These are phyloP conservation scores for Trichothecium roseum DNA, from an alignment of 2,329 filamentous ascomycete species.

Conservation along the genomic window DNA sequence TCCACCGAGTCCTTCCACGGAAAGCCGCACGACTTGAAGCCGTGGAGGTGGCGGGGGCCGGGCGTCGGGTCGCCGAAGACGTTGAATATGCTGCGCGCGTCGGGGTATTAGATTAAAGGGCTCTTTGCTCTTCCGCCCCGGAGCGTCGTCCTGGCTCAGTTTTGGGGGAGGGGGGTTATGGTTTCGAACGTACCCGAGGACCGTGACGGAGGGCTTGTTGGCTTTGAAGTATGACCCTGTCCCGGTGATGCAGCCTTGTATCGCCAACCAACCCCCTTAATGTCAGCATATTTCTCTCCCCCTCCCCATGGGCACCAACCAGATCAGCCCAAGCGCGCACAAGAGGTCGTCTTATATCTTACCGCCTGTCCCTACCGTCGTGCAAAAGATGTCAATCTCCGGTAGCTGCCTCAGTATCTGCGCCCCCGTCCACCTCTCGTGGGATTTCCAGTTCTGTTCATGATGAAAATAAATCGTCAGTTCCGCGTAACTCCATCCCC, in stretches of 20 bases:
- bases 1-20: slow-evolving; percentile 48
- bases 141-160: too few species aligned
- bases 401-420: slow-evolving; percentile 47
- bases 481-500: too few species aligned
- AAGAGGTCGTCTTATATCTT: slow-evolving; percentile 13
- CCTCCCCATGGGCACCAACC: too few species aligned
- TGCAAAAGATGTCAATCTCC: slow-evolving; percentile 44
- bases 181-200: background rate
- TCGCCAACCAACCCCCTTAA: too few species aligned
- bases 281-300: too few species aligned
- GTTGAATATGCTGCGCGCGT: slow-evolving; percentile 2
- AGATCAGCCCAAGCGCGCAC: too few species aligned
- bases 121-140: too few species aligned
- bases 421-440: slow-evolving; percentile 48
- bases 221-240: slow-evolving; percentile 4
- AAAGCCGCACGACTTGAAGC: slow-evolving; percentile 25
- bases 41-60: slow-evolving; percentile 4
- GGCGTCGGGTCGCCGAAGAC: slow-evolving; percentile 16
- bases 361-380: slow-evolving; percentile 47
- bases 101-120: too few species aligned
- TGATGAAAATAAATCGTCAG: background rate
- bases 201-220: slow-evolving; percentile 18
- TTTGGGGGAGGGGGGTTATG: too few species aligned
- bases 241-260: slow-evolving; percentile 5
- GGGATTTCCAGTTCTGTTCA: slow-evolving; percentile 39